Evolutionary conservation across 2,329 filamentous ascomycete species (phyloP).

Genomic region (Colletotrichum zoysiae): DNA sequence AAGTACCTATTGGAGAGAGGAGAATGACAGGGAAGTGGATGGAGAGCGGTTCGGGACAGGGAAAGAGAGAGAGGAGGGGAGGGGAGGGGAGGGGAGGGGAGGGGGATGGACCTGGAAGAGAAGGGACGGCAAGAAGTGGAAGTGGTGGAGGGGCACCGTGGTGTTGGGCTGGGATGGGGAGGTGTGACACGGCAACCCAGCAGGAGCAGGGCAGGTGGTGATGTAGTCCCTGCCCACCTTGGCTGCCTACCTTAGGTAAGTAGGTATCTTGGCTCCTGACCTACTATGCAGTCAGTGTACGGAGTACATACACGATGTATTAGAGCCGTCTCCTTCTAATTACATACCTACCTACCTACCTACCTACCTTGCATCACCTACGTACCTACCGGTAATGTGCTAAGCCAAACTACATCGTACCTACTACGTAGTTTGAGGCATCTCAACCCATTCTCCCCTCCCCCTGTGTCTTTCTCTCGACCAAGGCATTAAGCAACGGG

Average conservation of each 20-base stretch:
- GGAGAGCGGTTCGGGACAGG: conserved; percentile 25
- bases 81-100: not conserved
- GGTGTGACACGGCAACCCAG: not conserved
- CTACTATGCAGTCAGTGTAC: too few relatives aligned
- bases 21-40: conserved; percentile 32
- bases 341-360: too few relatives aligned
- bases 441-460: not conserved
- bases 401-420: not conserved
- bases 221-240: not conserved
- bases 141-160: conserved; percentile 23
- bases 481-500: conserved; percentile 13
- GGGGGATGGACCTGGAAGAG: conserved; percentile 9
- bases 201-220: conserved; percentile 12
- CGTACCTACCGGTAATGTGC: too few relatives aligned
- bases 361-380: too few relatives aligned
- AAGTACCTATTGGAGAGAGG: conserved; percentile 23
- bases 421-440: not conserved
- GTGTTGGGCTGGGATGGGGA: conserved; percentile 35
- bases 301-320: too few relatives aligned
- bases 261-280: not conserved
- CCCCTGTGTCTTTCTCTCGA: not conserved
- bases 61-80: not conserved
- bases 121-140: conserved; percentile 22
- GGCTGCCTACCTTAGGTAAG: too few relatives aligned
- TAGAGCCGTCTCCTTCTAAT: not conserved